A percentile compares a stretch with the other conserved stretches of the same genome.
phyloP scores from a whole-genome alignment of 768 basidiomycete species.

The Russula olivacea region DNA sequence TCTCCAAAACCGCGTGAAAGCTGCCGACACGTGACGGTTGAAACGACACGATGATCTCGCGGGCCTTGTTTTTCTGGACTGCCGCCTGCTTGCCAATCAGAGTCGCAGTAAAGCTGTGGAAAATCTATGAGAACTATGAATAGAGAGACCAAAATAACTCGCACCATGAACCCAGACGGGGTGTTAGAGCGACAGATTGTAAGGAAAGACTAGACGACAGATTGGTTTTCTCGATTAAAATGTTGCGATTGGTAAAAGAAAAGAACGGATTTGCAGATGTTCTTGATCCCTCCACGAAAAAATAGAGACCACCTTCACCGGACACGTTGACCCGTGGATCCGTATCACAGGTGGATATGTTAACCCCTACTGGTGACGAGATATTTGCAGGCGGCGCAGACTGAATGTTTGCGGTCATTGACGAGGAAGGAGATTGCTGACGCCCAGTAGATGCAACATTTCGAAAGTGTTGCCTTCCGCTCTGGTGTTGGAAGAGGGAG shows the following conservation, averaged over 20 bases:
- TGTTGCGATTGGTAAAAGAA: background rate
- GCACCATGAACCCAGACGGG: conserved; percentile 1
- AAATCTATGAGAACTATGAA: background rate
- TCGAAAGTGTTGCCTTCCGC: background rate
- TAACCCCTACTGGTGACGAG: background rate
- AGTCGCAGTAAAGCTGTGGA: conserved; percentile 3
- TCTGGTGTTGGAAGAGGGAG: background rate
- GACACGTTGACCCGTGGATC: conserved; percentile 7
- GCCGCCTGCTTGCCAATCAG: too few species aligned
- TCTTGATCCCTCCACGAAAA: background rate
- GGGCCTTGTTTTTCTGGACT: background rate
- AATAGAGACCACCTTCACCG: conserved; percentile 11
- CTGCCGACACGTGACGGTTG: background rate
- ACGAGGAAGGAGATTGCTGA: too few species aligned
- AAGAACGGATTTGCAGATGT: background rate
- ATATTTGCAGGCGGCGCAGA: background rate
- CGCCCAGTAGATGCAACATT: background rate
- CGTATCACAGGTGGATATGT: background rate
- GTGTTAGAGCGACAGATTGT: background rate
- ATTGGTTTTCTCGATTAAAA: conserved; percentile 1
- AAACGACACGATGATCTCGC: too few species aligned
- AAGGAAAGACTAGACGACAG: background rate
- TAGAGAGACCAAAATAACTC: background rate
- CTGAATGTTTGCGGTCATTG: background rate
- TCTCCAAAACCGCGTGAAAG: background rate